A percentile compares a stretch with the other conserved stretches of the same genome.
Conservation (phyloP, 179 eudicot species). For the Silene noctiflora region DNA sequence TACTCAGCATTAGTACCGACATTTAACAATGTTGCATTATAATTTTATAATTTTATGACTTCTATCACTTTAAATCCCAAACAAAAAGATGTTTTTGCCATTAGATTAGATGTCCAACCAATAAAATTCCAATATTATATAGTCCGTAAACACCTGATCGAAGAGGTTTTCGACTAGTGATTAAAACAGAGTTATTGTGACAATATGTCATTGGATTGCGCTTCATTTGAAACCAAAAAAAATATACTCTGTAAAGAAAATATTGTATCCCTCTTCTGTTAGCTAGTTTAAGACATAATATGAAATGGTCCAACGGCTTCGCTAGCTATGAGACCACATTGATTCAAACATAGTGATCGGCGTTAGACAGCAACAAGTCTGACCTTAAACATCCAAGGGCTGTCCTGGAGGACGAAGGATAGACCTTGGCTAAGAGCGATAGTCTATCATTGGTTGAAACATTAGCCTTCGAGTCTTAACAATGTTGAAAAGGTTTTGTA, state of each 20-base stretch:
- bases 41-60: neutral
- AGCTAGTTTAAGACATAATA: constrained; percentile 29
- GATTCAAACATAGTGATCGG: constrained; percentile 30
- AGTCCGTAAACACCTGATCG: neutral
- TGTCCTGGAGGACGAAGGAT: constrained; percentile 16
- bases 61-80: neutral
- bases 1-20: neutral
- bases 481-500: constrained; percentile 33
- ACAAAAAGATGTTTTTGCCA: neutral
- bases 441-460: constrained; percentile 27
- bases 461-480: constrained; percentile 27
- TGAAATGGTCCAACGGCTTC: constrained; percentile 24
- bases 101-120: neutral
- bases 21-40: neutral
- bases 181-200: too few relatives aligned
- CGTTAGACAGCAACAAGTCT: constrained; percentile 30
- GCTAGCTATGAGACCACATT: constrained; percentile 28
- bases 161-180: too few relatives aligned
- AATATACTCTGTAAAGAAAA: too few relatives aligned
- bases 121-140: neutral
- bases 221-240: too few relatives aligned
- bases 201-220: too few relatives aligned
- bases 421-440: constrained; percentile 17
- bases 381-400: constrained; percentile 29
- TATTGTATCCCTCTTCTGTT: too few relatives aligned